Conservation (phyloP, 2,329 filamentous ascomycete species). For the Aspergillus amoenus region DNA sequence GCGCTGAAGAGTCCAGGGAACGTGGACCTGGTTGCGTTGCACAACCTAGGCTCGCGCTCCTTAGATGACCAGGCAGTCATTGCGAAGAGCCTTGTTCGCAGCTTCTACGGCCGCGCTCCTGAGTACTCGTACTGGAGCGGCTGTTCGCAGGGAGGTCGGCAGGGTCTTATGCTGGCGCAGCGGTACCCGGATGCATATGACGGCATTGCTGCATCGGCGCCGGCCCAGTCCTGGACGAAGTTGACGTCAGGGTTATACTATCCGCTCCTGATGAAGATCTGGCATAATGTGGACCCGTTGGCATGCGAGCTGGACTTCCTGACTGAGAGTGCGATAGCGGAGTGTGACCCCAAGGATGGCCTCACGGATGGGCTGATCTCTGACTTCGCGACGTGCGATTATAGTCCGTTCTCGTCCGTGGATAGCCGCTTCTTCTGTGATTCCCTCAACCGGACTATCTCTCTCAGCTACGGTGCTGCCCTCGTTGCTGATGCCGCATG, state of each 20-base stretch:
- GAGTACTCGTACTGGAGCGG: slow-evolving; percentile 14
- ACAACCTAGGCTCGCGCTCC: slow-evolving; percentile 3
- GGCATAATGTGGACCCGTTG: slow-evolving; percentile 2
- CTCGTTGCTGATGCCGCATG: slow-evolving; percentile 9
- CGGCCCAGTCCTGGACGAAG: slow-evolving; percentile 8
- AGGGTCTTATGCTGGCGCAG: slow-evolving; percentile 20
- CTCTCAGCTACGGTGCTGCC: slow-evolving; percentile 6
- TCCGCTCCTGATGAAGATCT: slow-evolving; percentile 9
- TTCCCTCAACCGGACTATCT: not conserved
- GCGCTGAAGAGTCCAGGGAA: slow-evolving; percentile 8
- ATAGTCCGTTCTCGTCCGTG: not conserved
- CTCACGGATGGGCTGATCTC: slow-evolving; percentile 27
- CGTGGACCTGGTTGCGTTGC: slow-evolving; percentile 1
- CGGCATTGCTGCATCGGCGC: slow-evolving; percentile 24
- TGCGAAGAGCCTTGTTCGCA: slow-evolving; percentile 3
- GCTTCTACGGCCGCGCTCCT: slow-evolving; percentile 6
- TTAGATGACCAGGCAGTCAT: slow-evolving; percentile 6
- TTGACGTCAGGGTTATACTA: not conserved
- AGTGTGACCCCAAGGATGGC: slow-evolving; percentile 27
- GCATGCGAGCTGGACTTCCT: slow-evolving; percentile 17
- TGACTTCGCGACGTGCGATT: not conserved
- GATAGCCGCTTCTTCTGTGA: not conserved
- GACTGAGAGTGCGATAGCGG: slow-evolving; percentile 7
- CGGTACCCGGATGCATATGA: slow-evolving; percentile 23
- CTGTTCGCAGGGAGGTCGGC: slow-evolving; percentile 22